A percentile compares a stretch with the other conserved stretches of the same genome.
Conservation (phyloP, 108 stramenopile species). For the Stephanodiscus minutulus region DNA sequence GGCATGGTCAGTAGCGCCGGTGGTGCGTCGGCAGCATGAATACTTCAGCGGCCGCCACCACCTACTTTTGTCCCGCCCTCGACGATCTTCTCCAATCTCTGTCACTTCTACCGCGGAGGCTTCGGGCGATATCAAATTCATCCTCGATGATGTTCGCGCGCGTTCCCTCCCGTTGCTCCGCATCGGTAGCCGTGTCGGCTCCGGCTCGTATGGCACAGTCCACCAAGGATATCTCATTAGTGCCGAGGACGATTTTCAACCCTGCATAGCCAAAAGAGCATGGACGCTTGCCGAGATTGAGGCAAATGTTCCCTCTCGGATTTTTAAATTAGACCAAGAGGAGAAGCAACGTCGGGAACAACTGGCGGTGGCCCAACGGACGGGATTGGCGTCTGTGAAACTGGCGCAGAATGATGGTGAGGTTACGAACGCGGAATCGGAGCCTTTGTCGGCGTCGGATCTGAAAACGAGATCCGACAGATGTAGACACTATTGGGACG, state of each 20-base stretch:
- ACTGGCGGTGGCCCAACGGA: constrained; percentile 6
- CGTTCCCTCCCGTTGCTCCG: constrained; percentile 13
- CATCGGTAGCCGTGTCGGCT: constrained; percentile 53
- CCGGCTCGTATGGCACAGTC: constrained; percentile 78
- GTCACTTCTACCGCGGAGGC: not conserved
- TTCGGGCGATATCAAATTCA: not conserved
- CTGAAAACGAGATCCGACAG: constrained; percentile 45
- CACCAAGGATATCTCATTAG: constrained; percentile 41
- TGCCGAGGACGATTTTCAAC: constrained; percentile 10
- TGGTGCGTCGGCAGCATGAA: not conserved
- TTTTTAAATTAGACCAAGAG: constrained; percentile 1
- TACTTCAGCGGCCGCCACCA: not conserved
- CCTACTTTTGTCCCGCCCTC: not conserved
- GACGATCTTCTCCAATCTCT: not conserved
- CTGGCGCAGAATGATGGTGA: not conserved
- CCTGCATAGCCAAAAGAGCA: constrained; percentile 64
- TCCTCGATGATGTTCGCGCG: not conserved
- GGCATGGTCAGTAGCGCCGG: not conserved
- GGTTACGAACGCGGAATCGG: not conserved
- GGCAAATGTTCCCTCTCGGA: not conserved
- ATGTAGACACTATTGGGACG: constrained; percentile 72
- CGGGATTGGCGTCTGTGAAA: constrained; percentile 13
- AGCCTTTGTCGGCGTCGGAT: constrained; percentile 18
- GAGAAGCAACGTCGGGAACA: constrained; percentile 1
- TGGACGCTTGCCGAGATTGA: constrained; percentile 61